phyloP scores from a whole-genome alignment of 169 alveolate genomes.

The Babesia ovata region DNA sequence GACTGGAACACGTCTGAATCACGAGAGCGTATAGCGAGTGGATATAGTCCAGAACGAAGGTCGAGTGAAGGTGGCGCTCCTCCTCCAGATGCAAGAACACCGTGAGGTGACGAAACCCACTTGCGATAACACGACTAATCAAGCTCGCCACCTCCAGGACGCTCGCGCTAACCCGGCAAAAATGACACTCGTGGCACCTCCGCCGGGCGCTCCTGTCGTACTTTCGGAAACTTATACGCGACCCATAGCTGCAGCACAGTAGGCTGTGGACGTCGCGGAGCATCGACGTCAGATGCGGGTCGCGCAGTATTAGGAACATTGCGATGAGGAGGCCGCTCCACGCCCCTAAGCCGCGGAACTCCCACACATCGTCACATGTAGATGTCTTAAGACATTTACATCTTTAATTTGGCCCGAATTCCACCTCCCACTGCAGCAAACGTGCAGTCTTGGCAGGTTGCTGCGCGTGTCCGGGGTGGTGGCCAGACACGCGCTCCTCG shows the following conservation, averaged over 20 bases:
- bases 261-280: constrained; percentile 16
- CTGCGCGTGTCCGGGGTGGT: too few species aligned
- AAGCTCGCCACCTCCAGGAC: constrained; percentile 37
- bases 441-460: too few species aligned
- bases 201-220: constrained; percentile 14
- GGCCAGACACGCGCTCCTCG: neutral
- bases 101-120: constrained; percentile 16
- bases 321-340: constrained; percentile 1
- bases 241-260: neutral
- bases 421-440: too few species aligned
- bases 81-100: constrained; percentile 42
- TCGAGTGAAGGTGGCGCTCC: constrained; percentile 27
- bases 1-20: constrained; percentile 24
- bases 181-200: constrained; percentile 18
- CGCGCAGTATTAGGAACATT: constrained; percentile 21
- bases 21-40: constrained; percentile 50
- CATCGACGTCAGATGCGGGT: constrained; percentile 21
- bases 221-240: constrained; percentile 13
- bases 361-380: neutral
- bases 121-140: constrained; percentile 17
- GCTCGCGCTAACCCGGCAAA: constrained; percentile 42
- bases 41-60: constrained; percentile 48
- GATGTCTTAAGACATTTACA: too few species aligned
- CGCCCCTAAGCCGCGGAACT: constrained; percentile 5
- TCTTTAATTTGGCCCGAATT: too few species aligned